Base-by-base conservation (phyloP, 2,329 filamentous ascomycete species). In the Curvularia lunata region DNA sequence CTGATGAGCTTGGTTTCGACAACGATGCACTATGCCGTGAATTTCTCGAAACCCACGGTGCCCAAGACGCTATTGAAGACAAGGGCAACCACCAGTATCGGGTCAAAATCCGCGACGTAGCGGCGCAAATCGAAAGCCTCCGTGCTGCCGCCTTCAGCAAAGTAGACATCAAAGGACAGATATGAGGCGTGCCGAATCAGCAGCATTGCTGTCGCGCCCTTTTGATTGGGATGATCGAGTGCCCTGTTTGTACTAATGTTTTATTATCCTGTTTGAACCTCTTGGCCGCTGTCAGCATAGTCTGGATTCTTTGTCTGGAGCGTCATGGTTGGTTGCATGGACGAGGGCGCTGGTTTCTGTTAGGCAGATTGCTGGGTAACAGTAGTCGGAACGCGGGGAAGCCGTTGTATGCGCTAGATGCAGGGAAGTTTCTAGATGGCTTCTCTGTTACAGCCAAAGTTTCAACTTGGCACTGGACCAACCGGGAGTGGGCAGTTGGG, bases 121-220 rank as follows among this genome's bases (percentile, higher is more conserved):
- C 64, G 28, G 74, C 78, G 41, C 79, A 89, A 19, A 97, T 98
- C 77, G 92, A 97, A 74, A 76, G 80, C 52, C 86, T 91, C 58
- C 90, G 88, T 75, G 78, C 82, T 38, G 83, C 84, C 62, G 94
- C 94, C 48, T 96, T 97, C 79, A 85, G 87, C 73, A 89, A 88
- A 75, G 90, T 98, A 82, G 93, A 98, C 80, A 96, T 98, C 82
- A 97, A 98, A 82, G 93, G 94, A 73, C 94, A 98, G 80, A 96
- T 97, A 74, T 95, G 82, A 89, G 56, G 52, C 47, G 21, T 25
- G 18, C 32, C 32, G 48, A 57, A 48, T 54, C 37, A 41, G 53
- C 62, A 52, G 56, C 48, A 34, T 43, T 56, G 61, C 45, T 34
- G 13, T 27, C n/a, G 51, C 45, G 59, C 9, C 5, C 9, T 46